Evolutionary conservation across 495 filamentous ascomycete species (phyloP).

Genomic region (Penicillium macrosclerotiorum): DNA sequence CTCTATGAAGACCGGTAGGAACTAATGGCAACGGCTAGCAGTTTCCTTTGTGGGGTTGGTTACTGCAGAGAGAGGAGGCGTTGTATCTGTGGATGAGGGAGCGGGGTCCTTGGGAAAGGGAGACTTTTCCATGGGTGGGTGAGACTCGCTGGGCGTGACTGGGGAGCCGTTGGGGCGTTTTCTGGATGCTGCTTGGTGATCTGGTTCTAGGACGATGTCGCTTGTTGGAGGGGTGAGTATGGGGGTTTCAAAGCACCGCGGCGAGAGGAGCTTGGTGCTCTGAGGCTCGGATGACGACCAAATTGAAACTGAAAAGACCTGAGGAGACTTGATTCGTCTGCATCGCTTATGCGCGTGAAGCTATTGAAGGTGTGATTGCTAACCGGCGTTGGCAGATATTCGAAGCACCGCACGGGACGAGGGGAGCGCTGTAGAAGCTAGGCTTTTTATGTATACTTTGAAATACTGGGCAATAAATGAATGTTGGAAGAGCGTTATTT

Average conservation of each 20-base stretch:
- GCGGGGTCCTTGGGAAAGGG: slow-evolving; percentile 6
- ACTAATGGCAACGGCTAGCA: slow-evolving; percentile 51
- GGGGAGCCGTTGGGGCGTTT: slow-evolving; percentile 6
- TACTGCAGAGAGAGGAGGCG: slow-evolving; percentile 1
- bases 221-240: slow-evolving; percentile 5
- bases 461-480: background rate
- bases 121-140: background rate
- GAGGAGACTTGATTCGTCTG: slow-evolving; percentile 38
- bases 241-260: slow-evolving; percentile 33
- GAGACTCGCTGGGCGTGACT: slow-evolving; percentile 8
- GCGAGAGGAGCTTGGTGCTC: slow-evolving; percentile 24
- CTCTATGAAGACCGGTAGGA: slow-evolving; percentile 44
- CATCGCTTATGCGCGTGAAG: background rate
- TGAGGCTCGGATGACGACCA: slow-evolving; percentile 45
- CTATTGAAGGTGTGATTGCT: background rate
- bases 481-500: background rate
- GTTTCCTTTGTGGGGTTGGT: slow-evolving; percentile 5
- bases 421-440: no score
- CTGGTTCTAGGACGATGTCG: background rate
- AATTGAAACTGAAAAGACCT: slow-evolving; percentile 60
- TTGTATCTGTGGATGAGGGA: background rate
- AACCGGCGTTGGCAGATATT: no score
- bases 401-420: no score
- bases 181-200: slow-evolving; percentile 6
- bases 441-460: no score